These are phyloP conservation scores for Cladosporium sp. DNA, from an alignment of 2,329 filamentous ascomycete species.

Conservation along the genomic window DNA sequence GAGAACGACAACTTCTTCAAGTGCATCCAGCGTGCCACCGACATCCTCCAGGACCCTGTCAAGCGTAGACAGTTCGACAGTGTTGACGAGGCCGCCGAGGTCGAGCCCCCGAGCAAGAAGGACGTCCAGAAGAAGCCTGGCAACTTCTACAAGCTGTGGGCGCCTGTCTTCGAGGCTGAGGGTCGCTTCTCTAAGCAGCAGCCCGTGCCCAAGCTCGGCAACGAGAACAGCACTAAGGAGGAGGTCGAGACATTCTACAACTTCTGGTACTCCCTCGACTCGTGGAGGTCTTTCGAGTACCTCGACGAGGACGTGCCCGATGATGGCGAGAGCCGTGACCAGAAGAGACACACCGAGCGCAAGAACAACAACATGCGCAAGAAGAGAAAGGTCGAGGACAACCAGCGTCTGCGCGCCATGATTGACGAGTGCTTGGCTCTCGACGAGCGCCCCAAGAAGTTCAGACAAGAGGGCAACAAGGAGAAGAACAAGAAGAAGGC, in stretches of 20 bases:
- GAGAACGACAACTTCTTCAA: conserved; percentile 99
- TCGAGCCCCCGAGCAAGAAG: conserved; percentile 92
- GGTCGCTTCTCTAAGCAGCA: conserved; percentile 88
- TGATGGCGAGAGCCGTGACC: conserved; percentile 97
- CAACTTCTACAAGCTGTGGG: conserved; percentile 96
- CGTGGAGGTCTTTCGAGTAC: conserved; percentile 96
- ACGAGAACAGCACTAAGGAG: conserved; percentile 80
- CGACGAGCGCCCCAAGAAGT: conserved; percentile 96
- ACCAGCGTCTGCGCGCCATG: conserved; percentile 80
- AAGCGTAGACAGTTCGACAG: conserved; percentile 96
- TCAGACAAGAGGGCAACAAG: conserved; percentile 87
- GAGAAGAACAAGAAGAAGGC: conserved; percentile 94
- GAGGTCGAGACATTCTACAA: conserved; percentile 97
- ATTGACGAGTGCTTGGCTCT: conserved; percentile 81
- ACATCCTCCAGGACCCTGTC: conserved; percentile 86
- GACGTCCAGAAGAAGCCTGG: conserved; percentile 68
- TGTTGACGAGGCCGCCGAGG: conserved; percentile 89
- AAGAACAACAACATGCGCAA: conserved; percentile 97
- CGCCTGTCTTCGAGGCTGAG: conserved; percentile 85
- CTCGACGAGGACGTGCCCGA: conserved; percentile 98
- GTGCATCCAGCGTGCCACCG: conserved; percentile 98
- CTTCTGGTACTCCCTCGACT: conserved; percentile 99
- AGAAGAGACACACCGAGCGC: conserved; percentile 96
- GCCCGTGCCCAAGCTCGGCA: conserved; percentile 83
- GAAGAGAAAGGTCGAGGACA: conserved; percentile 99